Evolutionary conservation across 192 early-diverging fungal species (phyloP).

Genomic region (Rhizoclosmatium globosum): DNA sequence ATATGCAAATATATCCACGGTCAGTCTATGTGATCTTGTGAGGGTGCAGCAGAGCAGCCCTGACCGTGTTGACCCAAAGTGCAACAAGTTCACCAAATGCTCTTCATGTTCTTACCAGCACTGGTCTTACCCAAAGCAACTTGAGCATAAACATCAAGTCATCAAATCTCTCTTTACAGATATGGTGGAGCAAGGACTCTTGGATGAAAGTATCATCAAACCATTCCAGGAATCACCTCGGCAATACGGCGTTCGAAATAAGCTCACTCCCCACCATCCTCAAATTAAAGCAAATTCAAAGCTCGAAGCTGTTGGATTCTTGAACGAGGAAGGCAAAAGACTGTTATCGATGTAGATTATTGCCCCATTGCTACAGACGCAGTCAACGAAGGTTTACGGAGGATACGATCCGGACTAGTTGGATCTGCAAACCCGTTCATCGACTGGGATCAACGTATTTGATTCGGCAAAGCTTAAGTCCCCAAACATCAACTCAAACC

Average conservation of each 20-base stretch:
- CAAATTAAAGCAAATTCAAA: neutral
- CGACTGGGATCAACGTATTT: conserved; percentile 10
- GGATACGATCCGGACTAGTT: conserved; percentile 37
- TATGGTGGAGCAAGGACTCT: neutral
- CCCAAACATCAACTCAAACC: neutral
- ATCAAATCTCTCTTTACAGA: conserved; percentile 62
- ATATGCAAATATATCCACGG: conserved; percentile 25
- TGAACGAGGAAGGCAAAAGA: conserved; percentile 59
- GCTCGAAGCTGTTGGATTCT: conserved; percentile 69
- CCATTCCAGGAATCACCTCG: conserved; percentile 61
- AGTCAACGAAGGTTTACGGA: conserved; percentile 60
- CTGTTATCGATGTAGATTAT: conserved; percentile 70
- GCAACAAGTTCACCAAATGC: conserved; percentile 68
- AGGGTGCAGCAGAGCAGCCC: conserved; percentile 17
- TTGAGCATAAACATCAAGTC: conserved; percentile 62
- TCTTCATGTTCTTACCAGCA: conserved; percentile 74
- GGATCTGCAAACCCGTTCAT: neutral
- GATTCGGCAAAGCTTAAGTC: conserved; percentile 17
- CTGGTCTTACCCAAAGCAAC: conserved; percentile 64
- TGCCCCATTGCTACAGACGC: conserved; percentile 71
- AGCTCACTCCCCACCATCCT: conserved; percentile 71
- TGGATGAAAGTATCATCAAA: conserved; percentile 44
- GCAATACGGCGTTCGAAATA: conserved; percentile 68
- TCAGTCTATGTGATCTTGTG: conserved; percentile 42
- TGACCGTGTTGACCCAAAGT: conserved; percentile 54